A percentile compares a stretch with the other conserved stretches of the same genome.
These are phyloP conservation scores for Tetraselmis striata DNA, from an alignment of 139 green algal genomes.

Conservation along the genomic window DNA sequence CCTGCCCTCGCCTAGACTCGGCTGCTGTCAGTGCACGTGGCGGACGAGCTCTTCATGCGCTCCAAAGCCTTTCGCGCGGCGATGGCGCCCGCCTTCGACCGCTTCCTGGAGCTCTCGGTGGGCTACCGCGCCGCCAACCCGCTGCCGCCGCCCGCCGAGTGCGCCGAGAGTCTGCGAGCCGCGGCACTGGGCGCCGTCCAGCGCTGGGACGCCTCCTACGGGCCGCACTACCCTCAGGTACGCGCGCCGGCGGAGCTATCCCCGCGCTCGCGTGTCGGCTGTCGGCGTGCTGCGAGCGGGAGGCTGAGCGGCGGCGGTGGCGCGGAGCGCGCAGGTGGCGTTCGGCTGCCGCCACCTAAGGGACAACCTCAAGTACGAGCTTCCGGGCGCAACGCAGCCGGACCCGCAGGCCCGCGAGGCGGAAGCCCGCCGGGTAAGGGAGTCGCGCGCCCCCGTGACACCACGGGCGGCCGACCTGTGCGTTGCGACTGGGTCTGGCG, in stretches of 20 bases:
- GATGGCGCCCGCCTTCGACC: slow-evolving; percentile 11
- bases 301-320: too few species aligned
- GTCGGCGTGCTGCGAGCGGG: too few species aligned
- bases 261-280: too few species aligned
- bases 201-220: slow-evolving; percentile 23
- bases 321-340: too few species aligned
- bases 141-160: slow-evolving; percentile 25
- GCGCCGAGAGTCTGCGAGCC: slow-evolving; percentile 21
- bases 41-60: slow-evolving; percentile 34
- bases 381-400: slow-evolving; percentile 18
- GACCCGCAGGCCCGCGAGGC: slow-evolving; percentile 7
- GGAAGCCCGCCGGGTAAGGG: slow-evolving; percentile 3
- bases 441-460: slow-evolving; percentile 2
- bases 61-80: slow-evolving; percentile 22
- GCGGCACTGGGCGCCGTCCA: slow-evolving; percentile 21
- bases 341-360: slow-evolving; percentile 24
- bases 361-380: slow-evolving; percentile 24
- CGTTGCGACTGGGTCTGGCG: slow-evolving; percentile 7
- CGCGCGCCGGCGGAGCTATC: too few species aligned
- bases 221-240: slow-evolving; percentile 27
- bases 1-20: slow-evolving; percentile 15
- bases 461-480: slow-evolving; percentile 16
- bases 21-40: slow-evolving; percentile 29
- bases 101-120: slow-evolving; percentile 33
- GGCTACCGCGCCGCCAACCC: slow-evolving; percentile 17